A percentile compares a stretch with the other conserved stretches of the same genome.
These are phyloP conservation scores for Mychonastes homosphaera DNA, from an alignment of 139 green algal genomes.

Conservation along the genomic window DNA sequence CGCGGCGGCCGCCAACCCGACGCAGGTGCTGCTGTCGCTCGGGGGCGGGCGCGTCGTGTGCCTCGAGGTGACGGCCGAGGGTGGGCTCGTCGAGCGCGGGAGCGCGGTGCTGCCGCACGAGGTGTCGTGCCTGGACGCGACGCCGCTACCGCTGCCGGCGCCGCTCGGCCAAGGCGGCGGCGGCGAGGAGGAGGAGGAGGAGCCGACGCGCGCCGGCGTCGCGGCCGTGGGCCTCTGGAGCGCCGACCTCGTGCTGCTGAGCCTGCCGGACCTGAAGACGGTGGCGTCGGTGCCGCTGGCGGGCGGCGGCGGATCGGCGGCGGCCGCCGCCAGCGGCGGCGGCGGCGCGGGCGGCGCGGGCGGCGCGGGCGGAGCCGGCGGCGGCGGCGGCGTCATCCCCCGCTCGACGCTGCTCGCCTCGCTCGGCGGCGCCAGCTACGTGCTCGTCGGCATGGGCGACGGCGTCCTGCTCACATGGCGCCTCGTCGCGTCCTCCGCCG, in stretches of 20 bases:
- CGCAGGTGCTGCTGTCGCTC: slow-evolving; percentile 66
- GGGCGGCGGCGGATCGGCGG: slow-evolving; percentile 9
- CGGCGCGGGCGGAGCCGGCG: slow-evolving; percentile 43
- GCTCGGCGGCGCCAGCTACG: slow-evolving; percentile 71
- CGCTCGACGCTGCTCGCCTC: slow-evolving; percentile 63
- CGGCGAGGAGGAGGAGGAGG: too few species aligned
- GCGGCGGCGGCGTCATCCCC: slow-evolving; percentile 30
- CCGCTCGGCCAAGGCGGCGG: neutral
- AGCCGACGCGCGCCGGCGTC: slow-evolving; percentile 10
- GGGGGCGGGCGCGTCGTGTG: slow-evolving; percentile 56
- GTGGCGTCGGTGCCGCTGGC: slow-evolving; percentile 3
- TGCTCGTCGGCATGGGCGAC: slow-evolving; percentile 75
- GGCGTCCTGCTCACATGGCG: slow-evolving; percentile 52
- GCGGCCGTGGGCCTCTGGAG: slow-evolving; percentile 38
- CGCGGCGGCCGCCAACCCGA: slow-evolving; percentile 57
- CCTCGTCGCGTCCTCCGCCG: slow-evolving; percentile 27
- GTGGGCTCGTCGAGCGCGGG: slow-evolving; percentile 35
- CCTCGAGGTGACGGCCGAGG: slow-evolving; percentile 49
- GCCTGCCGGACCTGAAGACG: slow-evolving; percentile 6
- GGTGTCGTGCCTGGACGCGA: slow-evolving; percentile 86
- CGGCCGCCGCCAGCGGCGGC: slow-evolving; percentile 34
- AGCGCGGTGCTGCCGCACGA: slow-evolving; percentile 54
- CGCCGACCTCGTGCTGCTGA: slow-evolving; percentile 29
- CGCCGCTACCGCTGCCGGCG: slow-evolving; percentile 26
- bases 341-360: slow-evolving; percentile 53